Base-by-base conservation (phyloP, 306 rosid genomes). In the Corylus avellana region DNA sequence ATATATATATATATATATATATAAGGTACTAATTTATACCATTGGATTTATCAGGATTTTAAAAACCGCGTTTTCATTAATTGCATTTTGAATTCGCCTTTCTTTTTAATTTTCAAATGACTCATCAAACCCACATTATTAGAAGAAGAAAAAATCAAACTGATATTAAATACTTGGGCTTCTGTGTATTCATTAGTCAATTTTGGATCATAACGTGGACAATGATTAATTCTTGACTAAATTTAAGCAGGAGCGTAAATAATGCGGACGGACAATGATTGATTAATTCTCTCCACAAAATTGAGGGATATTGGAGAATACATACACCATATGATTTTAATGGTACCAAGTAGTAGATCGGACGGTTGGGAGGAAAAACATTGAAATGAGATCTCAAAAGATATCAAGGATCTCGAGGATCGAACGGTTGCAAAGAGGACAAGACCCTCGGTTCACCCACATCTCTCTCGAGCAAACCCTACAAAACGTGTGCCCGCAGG, bases 401-500 rank as follows among this genome's bases (percentile, higher is more conserved):
- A 96, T 93, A 44, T 96, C 93, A 44, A 96, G 98, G 76, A 91
- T 90, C 91, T 93, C 97, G 76, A 93, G 87, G 81, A 93, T 90
- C 79, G 91, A 87, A 83, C 98, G 94, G 84, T 93, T 96, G 68
- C 99, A 96, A 64, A 96, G 97, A 79, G 99, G 99, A 79, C 99
- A 96, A 8, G 83, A 68, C 5, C 99, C 99, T 77, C 98, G 90
- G 51, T 93, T 96, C 58, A 91, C 5, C 99, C 98, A 96, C 82
- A 96, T 72, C 88, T 96, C 99, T 73, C 96, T 88, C 11, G 98
- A 93, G 73, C 99, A 96, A 83, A 93, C 94, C 46, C 99, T 91
- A 81, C 99, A 96, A 78, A 89, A 96, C 0, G 99, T 93, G 78
- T 96, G 99, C 22, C 99, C 98, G 77, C 99, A 96, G 72, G 99